phyloP scores from a whole-genome alignment of 805 yeast species.

The Kregervanrija fluxuum region DNA sequence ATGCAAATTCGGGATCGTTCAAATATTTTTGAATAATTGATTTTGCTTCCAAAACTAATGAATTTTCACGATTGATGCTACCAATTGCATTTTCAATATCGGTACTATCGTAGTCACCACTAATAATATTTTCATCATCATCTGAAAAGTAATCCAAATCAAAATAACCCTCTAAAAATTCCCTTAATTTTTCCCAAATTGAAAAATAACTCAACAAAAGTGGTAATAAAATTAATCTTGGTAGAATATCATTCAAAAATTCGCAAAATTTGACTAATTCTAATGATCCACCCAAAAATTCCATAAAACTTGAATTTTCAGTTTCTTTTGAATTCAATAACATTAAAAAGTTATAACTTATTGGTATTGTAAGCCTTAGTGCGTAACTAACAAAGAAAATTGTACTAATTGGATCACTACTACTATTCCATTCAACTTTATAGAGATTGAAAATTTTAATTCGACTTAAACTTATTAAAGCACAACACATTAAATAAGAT shows the following conservation, averaged over 20 bases:
- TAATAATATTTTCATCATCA: slow-evolving; percentile 25
- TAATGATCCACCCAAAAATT: slow-evolving; percentile 68
- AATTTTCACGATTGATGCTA: slow-evolving; percentile 12
- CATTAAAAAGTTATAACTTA: slow-evolving; percentile 72
- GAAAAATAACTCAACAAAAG: slow-evolving; percentile 55
- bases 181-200: slow-evolving; percentile 55
- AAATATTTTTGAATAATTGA: slow-evolving; percentile 20
- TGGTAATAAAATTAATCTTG: slow-evolving; percentile 68
- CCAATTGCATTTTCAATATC: slow-evolving; percentile 4
- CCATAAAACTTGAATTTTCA: slow-evolving; percentile 47
- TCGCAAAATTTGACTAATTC: slow-evolving; percentile 70
- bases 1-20: background rate
- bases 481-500: slow-evolving; percentile 61
- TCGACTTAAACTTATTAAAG: slow-evolving; percentile 59
- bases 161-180: slow-evolving; percentile 21
- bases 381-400: slow-evolving; percentile 76
- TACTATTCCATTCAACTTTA: slow-evolving; percentile 56
- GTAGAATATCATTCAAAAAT: slow-evolving; percentile 66
- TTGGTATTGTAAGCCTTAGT: slow-evolving; percentile 74
- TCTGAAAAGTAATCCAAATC: slow-evolving; percentile 25
- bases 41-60: slow-evolving; percentile 22
- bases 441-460: slow-evolving; percentile 69
- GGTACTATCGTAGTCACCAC: slow-evolving; percentile 4
- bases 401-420: slow-evolving; percentile 68
- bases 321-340: slow-evolving; percentile 36